Conservation (phyloP, 495 filamentous ascomycete genomes). For the Aspergillus heteromorphus region DNA sequence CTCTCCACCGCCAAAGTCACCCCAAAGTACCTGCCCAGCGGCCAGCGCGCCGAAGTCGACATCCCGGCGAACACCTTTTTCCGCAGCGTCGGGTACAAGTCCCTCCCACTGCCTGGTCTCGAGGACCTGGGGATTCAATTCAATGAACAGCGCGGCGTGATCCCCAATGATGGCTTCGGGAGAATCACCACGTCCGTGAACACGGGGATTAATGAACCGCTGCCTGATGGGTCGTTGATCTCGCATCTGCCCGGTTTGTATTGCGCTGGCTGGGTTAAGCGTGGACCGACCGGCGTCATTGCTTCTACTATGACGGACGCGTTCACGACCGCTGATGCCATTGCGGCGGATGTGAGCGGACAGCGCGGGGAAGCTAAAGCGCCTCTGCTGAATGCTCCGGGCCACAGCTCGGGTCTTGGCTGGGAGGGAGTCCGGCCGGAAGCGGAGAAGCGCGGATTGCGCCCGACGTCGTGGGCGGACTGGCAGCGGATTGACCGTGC, state of each 20-base stretch:
- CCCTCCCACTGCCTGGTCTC: conserved; percentile 69
- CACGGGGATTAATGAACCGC: conserved; percentile 14
- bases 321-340: conserved; percentile 78
- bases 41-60: conserved; percentile 45
- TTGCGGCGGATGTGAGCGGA: conserved; percentile 72
- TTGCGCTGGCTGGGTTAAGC: conserved; percentile 94
- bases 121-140: conserved; percentile 74
- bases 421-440: conserved; percentile 69
- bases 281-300: conserved; percentile 92
- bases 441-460: conserved; percentile 44
- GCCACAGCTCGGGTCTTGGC: conserved; percentile 48
- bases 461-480: conserved; percentile 64
- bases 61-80: conserved; percentile 66
- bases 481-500: conserved; percentile 81
- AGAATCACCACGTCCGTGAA: conserved; percentile 50
- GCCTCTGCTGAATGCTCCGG: conserved; percentile 44
- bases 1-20: conserved; percentile 37
- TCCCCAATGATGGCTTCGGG: conserved; percentile 80
- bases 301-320: conserved; percentile 95
- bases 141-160: conserved; percentile 62
- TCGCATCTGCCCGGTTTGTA: conserved; percentile 73
- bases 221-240: conserved; percentile 34
- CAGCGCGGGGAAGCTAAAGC: conserved; percentile 18
- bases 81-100: conserved; percentile 88
- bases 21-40: conserved; percentile 31